Evolutionary conservation across 306 rosid genomes (phyloP).

Genomic region (Sicyos baderoa): DNA sequence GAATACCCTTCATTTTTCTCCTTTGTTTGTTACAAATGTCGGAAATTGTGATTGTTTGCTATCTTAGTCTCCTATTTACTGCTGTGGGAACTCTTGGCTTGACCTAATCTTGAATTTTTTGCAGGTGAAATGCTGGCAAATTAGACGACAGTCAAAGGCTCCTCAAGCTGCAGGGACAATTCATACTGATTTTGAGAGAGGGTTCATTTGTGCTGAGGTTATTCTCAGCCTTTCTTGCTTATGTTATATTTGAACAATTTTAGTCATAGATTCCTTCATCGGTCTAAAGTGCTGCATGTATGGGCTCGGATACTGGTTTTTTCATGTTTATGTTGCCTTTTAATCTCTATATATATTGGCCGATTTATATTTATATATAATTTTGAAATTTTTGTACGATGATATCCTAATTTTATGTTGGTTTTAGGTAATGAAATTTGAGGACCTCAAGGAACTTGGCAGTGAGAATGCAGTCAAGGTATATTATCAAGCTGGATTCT

Average conservation of each 20-base stretch:
- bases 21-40: background rate
- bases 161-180: conserved; percentile 98
- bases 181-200: conserved; percentile 93
- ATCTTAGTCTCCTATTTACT: background rate
- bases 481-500: conserved; percentile 10
- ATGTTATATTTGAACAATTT: conserved; percentile 3
- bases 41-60: background rate
- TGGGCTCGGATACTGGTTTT: background rate
- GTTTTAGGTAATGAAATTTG: conserved; percentile 87
- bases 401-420: conserved; percentile 21
- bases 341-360: background rate
- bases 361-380: background rate
- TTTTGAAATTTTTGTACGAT: background rate
- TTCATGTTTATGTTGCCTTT: background rate
- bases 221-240: conserved; percentile 20
- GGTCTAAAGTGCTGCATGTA: background rate
- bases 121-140: conserved; percentile 99
- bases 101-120: conserved; percentile 13
- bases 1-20: background rate
- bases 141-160: conserved; percentile 90
- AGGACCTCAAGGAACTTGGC: conserved; percentile 90
- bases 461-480: conserved; percentile 89
- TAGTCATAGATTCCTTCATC: background rate
- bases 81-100: background rate
- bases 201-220: conserved; percentile 99